Conservation (phyloP, 2,329 filamentous ascomycete species). For the Knufia petricola region DNA sequence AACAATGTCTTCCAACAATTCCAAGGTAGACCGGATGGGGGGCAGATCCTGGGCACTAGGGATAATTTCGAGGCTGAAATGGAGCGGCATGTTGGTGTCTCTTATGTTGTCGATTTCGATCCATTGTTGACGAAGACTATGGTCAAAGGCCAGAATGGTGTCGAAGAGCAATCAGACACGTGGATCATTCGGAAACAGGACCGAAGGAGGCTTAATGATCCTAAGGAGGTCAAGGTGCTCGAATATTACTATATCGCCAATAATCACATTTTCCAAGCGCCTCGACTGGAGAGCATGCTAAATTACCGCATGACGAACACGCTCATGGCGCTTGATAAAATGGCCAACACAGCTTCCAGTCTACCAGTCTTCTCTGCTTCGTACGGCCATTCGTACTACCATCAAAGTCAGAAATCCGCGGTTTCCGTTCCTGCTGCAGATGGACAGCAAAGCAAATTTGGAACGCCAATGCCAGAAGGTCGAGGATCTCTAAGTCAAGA, state of each 20-base stretch:
- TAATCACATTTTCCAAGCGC: constrained; percentile 52
- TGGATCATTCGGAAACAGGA: constrained; percentile 55
- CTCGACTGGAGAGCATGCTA: constrained; percentile 50
- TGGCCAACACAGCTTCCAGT: constrained; percentile 44
- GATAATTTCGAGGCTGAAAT: constrained; percentile 47
- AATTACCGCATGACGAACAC: constrained; percentile 46
- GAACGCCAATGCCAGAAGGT: constrained; percentile 35
- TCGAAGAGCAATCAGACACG: constrained; percentile 40
- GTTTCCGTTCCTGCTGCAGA: constrained; percentile 24
- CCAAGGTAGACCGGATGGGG: constrained; percentile 39
- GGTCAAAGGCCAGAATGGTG: constrained; percentile 30
- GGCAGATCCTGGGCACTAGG: constrained; percentile 43
- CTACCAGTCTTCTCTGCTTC: constrained; percentile 50
- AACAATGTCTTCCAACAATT: constrained; percentile 44
- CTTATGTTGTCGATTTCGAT: constrained; percentile 52
- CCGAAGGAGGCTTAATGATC: constrained; percentile 35
- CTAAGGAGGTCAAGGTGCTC: constrained; percentile 44
- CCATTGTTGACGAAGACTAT: constrained; percentile 41
- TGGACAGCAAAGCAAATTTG: constrained; percentile 40
- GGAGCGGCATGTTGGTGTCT: constrained; percentile 45
- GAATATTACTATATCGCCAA: constrained; percentile 54
- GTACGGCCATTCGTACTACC: constrained; percentile 50
- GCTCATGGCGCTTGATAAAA: constrained; percentile 45
- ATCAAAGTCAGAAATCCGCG: constrained; percentile 29
- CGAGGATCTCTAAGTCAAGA: constrained; percentile 7